These are phyloP conservation scores for Eurotiales sp. DNA, from an alignment of 2,329 filamentous ascomycete genomes.

Conservation along the genomic window DNA sequence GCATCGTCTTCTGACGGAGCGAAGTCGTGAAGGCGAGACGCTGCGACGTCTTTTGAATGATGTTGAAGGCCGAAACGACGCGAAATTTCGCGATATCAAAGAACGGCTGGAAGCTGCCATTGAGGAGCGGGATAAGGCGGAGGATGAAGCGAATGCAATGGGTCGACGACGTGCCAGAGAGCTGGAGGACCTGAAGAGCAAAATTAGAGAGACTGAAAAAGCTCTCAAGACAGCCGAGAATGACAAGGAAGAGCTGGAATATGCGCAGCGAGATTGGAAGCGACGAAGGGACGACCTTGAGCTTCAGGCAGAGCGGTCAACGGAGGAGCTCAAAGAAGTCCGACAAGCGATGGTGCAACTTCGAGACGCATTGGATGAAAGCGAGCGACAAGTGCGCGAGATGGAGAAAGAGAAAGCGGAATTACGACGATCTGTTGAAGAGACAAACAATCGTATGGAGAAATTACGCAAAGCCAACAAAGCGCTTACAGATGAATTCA, in stretches of 20 bases:
- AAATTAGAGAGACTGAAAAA: slow-evolving; percentile 76
- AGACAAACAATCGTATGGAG: slow-evolving; percentile 71
- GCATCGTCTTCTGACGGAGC: slow-evolving; percentile 78
- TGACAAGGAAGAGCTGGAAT: slow-evolving; percentile 75
- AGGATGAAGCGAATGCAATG: slow-evolving; percentile 80
- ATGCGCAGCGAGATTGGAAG: slow-evolving; percentile 69
- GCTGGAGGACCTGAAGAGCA: slow-evolving; percentile 77
- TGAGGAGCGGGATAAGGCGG: slow-evolving; percentile 89
- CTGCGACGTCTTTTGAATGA: slow-evolving; percentile 88
- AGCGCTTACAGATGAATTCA: slow-evolving; percentile 56
- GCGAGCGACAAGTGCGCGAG: slow-evolving; percentile 78
- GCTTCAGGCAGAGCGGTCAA: slow-evolving; percentile 62
- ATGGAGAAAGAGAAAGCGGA: slow-evolving; percentile 78
- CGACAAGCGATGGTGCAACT: slow-evolving; percentile 73
- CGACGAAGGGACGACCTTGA: slow-evolving; percentile 73
- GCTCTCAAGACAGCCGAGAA: slow-evolving; percentile 66
- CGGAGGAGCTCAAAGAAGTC: slow-evolving; percentile 71
- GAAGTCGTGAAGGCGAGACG: slow-evolving; percentile 87
- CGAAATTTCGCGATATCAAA: slow-evolving; percentile 81
- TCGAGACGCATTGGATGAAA: slow-evolving; percentile 76
- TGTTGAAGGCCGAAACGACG: slow-evolving; percentile 77
- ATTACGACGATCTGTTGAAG: slow-evolving; percentile 70
- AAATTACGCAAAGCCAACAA: slow-evolving; percentile 69
- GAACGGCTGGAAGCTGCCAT: slow-evolving; percentile 82
- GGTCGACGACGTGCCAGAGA: slow-evolving; percentile 75